These are phyloP conservation scores for Sporobolomyces phaffii DNA, from an alignment of 768 basidiomycete genomes.

Conservation along the genomic window DNA sequence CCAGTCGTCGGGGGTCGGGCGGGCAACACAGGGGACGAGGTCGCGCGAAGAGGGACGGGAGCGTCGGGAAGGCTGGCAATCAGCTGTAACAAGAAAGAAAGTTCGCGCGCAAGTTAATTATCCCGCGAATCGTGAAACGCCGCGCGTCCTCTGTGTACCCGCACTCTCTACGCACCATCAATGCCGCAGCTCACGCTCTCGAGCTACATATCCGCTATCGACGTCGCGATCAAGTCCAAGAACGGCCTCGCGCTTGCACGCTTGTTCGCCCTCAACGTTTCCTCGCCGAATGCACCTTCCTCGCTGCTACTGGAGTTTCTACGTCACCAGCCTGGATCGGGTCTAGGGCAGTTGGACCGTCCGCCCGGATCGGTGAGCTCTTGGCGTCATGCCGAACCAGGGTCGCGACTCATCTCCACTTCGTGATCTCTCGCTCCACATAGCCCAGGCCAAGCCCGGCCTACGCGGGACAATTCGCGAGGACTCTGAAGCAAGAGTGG, in stretches of 20 bases:
- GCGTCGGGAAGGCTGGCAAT: no score
- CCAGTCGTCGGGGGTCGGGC: no score
- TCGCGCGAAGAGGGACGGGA: no score
- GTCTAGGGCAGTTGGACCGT: not conserved
- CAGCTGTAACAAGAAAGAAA: no score
- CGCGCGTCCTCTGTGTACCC: no score
- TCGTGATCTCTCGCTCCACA: not conserved
- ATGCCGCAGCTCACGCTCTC: slow-evolving; percentile 3
- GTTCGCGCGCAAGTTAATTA: no score
- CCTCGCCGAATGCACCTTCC: not conserved
- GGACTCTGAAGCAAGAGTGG: slow-evolving; percentile 10
- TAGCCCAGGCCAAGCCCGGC: not conserved
- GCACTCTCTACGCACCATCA: no score
- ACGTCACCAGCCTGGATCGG: not conserved
- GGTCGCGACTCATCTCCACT: not conserved
- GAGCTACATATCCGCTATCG: not conserved
- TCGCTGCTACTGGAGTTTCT: slow-evolving; percentile 11
- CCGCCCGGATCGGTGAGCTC: not conserved
- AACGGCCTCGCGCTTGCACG: not conserved
- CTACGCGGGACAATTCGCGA: not conserved
- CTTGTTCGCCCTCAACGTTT: slow-evolving; percentile 6
- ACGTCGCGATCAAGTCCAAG: not conserved
- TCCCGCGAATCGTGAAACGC: no score
- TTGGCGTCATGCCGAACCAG: no score
- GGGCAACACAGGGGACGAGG: no score